Evolutionary conservation across 1,284 basidiomycete genomes (phyloP).

Genomic region (Lentinula novae-zelandiae): DNA sequence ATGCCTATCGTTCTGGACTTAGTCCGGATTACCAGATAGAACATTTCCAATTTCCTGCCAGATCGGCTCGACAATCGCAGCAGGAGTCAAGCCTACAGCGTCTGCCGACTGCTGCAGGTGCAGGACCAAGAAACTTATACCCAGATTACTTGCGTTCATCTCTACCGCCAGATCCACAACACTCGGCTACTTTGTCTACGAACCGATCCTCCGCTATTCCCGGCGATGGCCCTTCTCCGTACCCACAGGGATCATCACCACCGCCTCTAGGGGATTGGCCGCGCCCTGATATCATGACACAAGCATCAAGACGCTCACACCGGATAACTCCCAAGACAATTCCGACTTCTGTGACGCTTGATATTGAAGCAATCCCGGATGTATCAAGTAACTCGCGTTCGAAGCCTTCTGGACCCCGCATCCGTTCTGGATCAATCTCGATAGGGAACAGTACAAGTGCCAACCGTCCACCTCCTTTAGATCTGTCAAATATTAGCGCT

Average conservation of each 20-base stretch:
- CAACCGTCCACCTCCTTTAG: constrained; percentile 29
- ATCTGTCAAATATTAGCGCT: constrained; percentile 27
- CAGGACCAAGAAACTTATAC: constrained; percentile 8
- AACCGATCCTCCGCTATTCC: background rate
- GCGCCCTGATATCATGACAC: constrained; percentile 40
- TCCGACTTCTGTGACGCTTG: background rate
- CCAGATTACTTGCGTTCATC: constrained; percentile 6
- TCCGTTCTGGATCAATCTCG: constrained; percentile 32
- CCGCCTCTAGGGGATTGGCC: constrained; percentile 57
- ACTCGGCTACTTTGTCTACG: background rate
- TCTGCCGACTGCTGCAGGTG: constrained; percentile 18
- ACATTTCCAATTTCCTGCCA: constrained; percentile 30
- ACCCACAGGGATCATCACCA: constrained; percentile 10
- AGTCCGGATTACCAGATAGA: constrained; percentile 45
- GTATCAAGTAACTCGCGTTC: constrained; percentile 13
- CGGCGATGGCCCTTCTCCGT: constrained; percentile 10
- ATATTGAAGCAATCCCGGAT: background rate
- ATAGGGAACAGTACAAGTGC: constrained; percentile 30
- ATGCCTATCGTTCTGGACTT: constrained; percentile 34
- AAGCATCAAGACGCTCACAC: constrained; percentile 21
- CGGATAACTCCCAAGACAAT: constrained; percentile 20
- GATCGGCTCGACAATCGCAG: background rate
- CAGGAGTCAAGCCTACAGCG: constrained; percentile 13
- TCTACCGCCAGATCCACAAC: constrained; percentile 13
- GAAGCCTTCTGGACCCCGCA: constrained; percentile 34